phyloP scores from a whole-genome alignment of 2,329 filamentous ascomycete species.

The Sporothrix dimorphospora region DNA sequence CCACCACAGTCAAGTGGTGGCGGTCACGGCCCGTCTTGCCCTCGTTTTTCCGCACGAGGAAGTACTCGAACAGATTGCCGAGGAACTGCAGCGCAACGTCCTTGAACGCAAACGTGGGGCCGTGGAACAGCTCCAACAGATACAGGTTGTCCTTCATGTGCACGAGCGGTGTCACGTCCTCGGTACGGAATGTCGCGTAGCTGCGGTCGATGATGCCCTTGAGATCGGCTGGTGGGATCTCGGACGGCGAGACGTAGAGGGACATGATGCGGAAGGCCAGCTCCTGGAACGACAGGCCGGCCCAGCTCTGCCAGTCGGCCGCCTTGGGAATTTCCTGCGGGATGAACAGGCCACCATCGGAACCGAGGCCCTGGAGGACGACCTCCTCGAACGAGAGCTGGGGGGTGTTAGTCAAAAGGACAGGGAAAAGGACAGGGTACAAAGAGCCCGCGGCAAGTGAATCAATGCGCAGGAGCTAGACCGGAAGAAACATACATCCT shows the following conservation, averaged over 20 bases:
- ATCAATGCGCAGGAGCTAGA: neutral
- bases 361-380: conserved; percentile 84
- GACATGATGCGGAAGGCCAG: conserved; percentile 84
- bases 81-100: conserved; percentile 92
- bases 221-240: conserved; percentile 81
- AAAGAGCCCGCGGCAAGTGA: neutral
- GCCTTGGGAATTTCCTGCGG: conserved; percentile 74
- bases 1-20: conserved; percentile 83
- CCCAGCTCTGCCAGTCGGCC: conserved; percentile 64
- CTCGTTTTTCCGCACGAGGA: conserved; percentile 72
- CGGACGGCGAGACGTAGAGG: conserved; percentile 80
- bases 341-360: conserved; percentile 86
- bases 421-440: no score
- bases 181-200: conserved; percentile 84
- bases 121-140: conserved; percentile 93
- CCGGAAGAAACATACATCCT: conserved; percentile 29
- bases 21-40: conserved; percentile 67
- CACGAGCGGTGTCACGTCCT: conserved; percentile 77
- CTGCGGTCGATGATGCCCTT: conserved; percentile 80
- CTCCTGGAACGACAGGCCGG: conserved; percentile 76
- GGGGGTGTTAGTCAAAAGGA: neutral
- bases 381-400: conserved; percentile 89
- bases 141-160: conserved; percentile 77
- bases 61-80: conserved; percentile 95
- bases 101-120: conserved; percentile 94